These are phyloP conservation scores for Leccinum rimulosum DNA, from an alignment of 768 basidiomycete species.

Conservation along the genomic window DNA sequence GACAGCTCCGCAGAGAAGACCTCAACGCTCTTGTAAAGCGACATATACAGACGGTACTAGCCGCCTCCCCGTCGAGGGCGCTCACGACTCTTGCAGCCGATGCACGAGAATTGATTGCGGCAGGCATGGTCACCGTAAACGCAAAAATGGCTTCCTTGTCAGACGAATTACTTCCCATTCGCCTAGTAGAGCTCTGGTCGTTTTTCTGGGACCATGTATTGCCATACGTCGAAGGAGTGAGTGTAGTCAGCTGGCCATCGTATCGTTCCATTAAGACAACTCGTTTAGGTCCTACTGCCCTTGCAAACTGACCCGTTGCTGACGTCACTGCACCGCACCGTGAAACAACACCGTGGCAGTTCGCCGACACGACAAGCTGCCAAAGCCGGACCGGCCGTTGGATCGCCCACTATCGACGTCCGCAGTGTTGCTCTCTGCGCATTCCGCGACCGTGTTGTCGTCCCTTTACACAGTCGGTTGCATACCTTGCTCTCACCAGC, in stretches of 20 bases:
- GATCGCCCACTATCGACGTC: constrained; percentile 63
- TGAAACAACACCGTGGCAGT: constrained; percentile 52
- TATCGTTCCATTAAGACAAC: constrained; percentile 9
- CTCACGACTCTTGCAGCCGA: constrained; percentile 73
- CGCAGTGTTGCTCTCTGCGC: constrained; percentile 75
- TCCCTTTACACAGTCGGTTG: constrained; percentile 59
- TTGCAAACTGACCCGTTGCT: constrained; percentile 62
- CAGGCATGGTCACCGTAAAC: constrained; percentile 91
- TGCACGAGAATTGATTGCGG: constrained; percentile 76
- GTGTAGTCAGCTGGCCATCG: constrained; percentile 23
- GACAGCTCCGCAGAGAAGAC: constrained; percentile 63
- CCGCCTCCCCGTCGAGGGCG: constrained; percentile 72
- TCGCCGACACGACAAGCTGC: constrained; percentile 50
- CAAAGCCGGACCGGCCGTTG: constrained; percentile 36
- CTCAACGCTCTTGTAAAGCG: constrained; percentile 78
- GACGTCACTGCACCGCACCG: constrained; percentile 64
- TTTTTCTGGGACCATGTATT: constrained; percentile 93
- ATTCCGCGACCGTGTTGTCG: constrained; percentile 77
- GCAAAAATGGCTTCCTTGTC: constrained; percentile 75
- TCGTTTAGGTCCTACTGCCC: constrained; percentile 54
- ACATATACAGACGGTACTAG: constrained; percentile 73
- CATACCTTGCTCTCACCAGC: constrained; percentile 53
- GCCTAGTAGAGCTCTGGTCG: constrained; percentile 86
- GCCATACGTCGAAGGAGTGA: constrained; percentile 83
- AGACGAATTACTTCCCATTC: constrained; percentile 71